A percentile compares a stretch with the other conserved stretches of the same genome.
phyloP scores from a whole-genome alignment of 2,329 filamentous ascomycete species.

The Beauveria sp. region DNA sequence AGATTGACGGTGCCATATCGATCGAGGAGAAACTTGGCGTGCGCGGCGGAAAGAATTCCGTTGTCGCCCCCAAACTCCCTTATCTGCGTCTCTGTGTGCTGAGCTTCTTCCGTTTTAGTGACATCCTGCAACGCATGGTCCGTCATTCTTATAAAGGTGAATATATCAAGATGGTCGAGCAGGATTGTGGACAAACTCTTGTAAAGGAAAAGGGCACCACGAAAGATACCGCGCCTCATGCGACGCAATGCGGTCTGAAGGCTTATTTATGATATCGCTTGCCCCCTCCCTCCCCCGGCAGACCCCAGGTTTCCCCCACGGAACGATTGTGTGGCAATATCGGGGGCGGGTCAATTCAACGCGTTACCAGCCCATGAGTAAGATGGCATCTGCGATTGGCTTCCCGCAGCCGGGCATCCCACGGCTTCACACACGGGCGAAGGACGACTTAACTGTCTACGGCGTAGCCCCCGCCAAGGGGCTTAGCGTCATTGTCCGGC shows the following conservation, averaged over 20 bases:
- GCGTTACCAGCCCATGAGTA: background rate
- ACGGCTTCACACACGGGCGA: background rate
- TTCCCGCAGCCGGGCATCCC: background rate
- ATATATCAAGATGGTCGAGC: background rate
- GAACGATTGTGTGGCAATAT: background rate
- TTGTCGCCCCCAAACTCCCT: background rate
- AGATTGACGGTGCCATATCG: background rate
- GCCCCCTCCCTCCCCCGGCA: background rate
- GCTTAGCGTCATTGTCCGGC: background rate
- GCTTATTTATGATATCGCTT: background rate
- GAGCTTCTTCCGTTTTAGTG: background rate
- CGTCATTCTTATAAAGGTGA: background rate
- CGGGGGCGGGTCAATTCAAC: background rate
- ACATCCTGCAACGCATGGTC: background rate
- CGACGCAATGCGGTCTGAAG: background rate
- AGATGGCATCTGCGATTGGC: background rate
- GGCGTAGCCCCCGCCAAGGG: background rate
- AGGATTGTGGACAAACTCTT: background rate
- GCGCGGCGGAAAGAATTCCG: background rate
- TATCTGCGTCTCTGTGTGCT: background rate
- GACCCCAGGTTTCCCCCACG: background rate
- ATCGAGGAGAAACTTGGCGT: background rate
- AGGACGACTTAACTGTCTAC: background rate
- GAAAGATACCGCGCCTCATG: background rate
- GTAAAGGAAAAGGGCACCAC: background rate